Base-by-base conservation (phyloP, 495 filamentous ascomycete species). In the Tuber indicum region DNA sequence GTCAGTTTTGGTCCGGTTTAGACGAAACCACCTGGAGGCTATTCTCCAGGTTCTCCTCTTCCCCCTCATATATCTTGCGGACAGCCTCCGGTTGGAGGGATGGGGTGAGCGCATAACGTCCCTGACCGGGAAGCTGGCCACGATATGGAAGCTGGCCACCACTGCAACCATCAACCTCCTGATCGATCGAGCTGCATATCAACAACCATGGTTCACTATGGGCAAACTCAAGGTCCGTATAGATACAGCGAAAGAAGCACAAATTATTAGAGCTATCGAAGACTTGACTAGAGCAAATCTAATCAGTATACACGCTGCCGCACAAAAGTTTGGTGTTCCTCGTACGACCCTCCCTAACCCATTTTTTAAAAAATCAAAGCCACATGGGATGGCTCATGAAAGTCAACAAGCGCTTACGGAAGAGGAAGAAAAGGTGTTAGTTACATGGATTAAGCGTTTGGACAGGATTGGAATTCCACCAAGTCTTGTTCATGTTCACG, bases 391-490 rank as follows among this genome's bases (percentile, higher is more conserved):
- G 4, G 58, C 71, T 36, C 75, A 79, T 36, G 16, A 39, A 10
- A 0, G 62, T 3, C 77, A 79, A 23, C 69, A 76, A 72, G 21
- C 71, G 2, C 71, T 78, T n/a, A 75, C 39, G 0, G 42, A 70
- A 14, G 66, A 72, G 71, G 43, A 79, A 21, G 71, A 76, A 17
- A 74, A 44, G 0, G 58, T 45, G 19, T 23, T 78, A 8, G 77
- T 66, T 42, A 4, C 6, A 23, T 74, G 71, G 77, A 73, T 79
- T 58, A 21, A 44, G 4, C 42, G 21, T 49, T 75, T 78, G 26
- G 49, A 75, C 32, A 36, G 49, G 41, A 72, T 75, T 10, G 76
- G 76, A 47, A 78, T 75, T 52, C 70, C 73, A 78, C 46, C 73
- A 78, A 75, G 19, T 10, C 26, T 75, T 39, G 19, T 39, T 26